These are phyloP conservation scores for Phyllostachys edulis DNA, from an alignment of 176 grass and related monocot genomes.

Conservation along the genomic window DNA sequence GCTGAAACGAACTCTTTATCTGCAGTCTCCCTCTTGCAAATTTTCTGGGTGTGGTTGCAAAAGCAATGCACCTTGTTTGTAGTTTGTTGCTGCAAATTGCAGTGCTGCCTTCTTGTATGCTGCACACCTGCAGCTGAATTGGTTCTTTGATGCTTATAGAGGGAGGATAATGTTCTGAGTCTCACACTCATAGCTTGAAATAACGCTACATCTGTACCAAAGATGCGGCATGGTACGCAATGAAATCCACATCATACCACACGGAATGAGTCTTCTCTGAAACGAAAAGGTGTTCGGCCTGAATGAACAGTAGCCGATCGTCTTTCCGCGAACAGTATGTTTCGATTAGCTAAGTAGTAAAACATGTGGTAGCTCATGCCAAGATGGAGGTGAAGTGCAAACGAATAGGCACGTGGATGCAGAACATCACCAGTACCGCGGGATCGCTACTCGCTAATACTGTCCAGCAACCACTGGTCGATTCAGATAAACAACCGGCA, in stretches of 20 bases:
- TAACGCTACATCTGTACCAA: neutral
- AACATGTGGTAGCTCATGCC: no score
- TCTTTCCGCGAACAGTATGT: no score
- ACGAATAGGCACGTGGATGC: no score
- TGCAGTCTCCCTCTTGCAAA: neutral
- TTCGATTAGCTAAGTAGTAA: no score
- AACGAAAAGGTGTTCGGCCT: no score
- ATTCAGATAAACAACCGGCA: no score
- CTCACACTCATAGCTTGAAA: neutral
- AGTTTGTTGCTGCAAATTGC: neutral
- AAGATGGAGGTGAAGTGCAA: no score
- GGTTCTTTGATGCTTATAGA: neutral
- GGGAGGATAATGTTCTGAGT: neutral
- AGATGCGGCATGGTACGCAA: neutral
- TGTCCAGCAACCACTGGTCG: no score
- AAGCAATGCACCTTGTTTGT: neutral
- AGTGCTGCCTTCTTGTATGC: neutral
- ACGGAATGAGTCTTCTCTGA: neutral
- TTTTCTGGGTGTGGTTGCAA: neutral
- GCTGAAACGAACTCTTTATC: conserved; percentile 19
- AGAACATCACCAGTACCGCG: no score
- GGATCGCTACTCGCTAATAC: no score
- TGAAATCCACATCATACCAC: neutral
- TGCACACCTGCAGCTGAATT: neutral
- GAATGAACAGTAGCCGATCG: no score